phyloP scores from a whole-genome alignment of 805 yeast species.

The Cyberlindnera americana region DNA sequence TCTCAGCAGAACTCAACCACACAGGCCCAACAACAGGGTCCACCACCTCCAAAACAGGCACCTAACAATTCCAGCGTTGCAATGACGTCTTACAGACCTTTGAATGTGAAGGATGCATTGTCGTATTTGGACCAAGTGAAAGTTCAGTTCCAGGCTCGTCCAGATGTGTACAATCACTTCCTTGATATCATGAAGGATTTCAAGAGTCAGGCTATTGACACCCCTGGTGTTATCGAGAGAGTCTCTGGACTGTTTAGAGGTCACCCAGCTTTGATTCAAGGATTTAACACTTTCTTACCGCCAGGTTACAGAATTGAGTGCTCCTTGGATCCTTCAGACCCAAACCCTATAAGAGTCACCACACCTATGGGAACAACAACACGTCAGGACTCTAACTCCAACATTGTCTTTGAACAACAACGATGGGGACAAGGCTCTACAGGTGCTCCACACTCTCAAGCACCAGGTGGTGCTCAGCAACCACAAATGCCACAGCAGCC shows the following conservation, averaged over 20 bases:
- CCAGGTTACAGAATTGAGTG: conserved; percentile 95
- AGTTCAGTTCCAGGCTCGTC: conserved; percentile 84
- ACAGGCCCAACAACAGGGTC: conserved; percentile 19
- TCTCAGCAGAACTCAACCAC: conserved; percentile 27
- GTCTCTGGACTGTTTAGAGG: conserved; percentile 90
- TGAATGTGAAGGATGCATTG: conserved; percentile 94
- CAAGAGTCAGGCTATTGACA: conserved; percentile 91
- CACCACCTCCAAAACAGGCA: conserved; percentile 15
- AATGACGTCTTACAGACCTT: conserved; percentile 55
- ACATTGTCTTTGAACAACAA: conserved; percentile 19
- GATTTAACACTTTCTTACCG: conserved; percentile 95
- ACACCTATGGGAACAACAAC: conserved; percentile 90
- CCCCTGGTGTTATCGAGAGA: conserved; percentile 97
- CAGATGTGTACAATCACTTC: conserved; percentile 94
- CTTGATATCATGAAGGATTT: conserved; percentile 98
- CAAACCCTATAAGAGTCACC: conserved; percentile 88
- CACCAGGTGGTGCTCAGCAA: conserved; percentile 18
- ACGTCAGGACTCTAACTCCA: conserved; percentile 21
- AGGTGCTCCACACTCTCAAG: conserved; percentile 10
- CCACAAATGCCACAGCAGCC: conserved; percentile 17
- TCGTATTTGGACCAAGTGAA: conserved; percentile 95
- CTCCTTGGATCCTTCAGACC: conserved; percentile 82
- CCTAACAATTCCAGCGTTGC: conserved; percentile 5
- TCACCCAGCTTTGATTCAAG: conserved; percentile 90
- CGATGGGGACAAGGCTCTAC: conserved; percentile 11